Evolutionary conservation across 495 filamentous ascomycete species (phyloP), one percentile per base, ranked within the genome.

Genomic region (Astrothelium subdiscretum): DNA sequence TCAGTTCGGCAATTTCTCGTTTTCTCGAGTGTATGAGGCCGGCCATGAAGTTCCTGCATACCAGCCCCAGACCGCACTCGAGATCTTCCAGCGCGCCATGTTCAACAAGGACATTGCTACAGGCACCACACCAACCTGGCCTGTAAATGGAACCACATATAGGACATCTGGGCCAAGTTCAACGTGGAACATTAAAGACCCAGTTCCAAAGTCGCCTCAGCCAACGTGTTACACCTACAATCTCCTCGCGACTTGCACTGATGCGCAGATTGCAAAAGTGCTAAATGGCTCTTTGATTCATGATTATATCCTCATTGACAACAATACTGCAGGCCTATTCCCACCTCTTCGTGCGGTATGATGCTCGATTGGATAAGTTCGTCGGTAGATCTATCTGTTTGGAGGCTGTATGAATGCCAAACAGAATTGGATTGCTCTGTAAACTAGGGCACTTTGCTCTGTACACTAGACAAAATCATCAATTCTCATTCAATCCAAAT

Each of bases 41-140:
- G 84, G 83, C 4, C 84, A 86, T 65, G 81, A 84, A 68, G 79
- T 86, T 1, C 83, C 83, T 0, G 77, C 77, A 38, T 84, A 83
- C 66, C 82, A 84, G 67, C 81, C 82, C 3, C 66, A 83, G 66
- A 81, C 79, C 1, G 76, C 81, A 10, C 81, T 78, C 38, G 69
- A 75, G 35, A 78, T 84, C 61, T 85, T 85, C 71, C 69, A 76
- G 44, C 82, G 84, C 8, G 73, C 78, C 0, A 71, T 85, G 52
- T 76, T 76, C 58, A 76, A 80, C 51, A 67, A 66, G 26, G 84
- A 87, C 63, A 73, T 87, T 42, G 81, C 83, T 3, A 85, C 83
- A 2, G 83, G 83, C 4, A 71, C 73, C 43, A 67, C 77, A 4
- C 48, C 65, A n/a, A 80, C 75, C 20, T 72, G 63, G 8, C 40